phyloP scores from a whole-genome alignment of 192 early-diverging fungal species.

The Backusella liffmaniae region DNA sequence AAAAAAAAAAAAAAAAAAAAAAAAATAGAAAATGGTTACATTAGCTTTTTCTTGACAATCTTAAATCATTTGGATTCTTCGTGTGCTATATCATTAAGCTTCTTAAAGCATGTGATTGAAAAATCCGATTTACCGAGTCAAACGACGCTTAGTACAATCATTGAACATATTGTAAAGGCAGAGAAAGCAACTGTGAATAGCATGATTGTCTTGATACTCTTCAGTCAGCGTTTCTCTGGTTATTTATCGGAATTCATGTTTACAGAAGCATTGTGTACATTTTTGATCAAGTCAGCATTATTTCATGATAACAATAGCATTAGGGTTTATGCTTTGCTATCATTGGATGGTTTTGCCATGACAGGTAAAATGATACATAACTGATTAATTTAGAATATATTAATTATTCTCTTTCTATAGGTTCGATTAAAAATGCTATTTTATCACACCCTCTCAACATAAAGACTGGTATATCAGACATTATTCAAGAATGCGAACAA shows the following conservation, averaged over 20 bases:
- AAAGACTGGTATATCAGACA: background rate
- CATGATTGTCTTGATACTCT: constrained; percentile 12
- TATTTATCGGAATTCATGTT: constrained; percentile 44
- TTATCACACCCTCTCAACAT: constrained; percentile 20
- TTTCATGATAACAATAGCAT: constrained; percentile 25
- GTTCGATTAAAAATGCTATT: constrained; percentile 16
- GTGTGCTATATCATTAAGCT: constrained; percentile 40
- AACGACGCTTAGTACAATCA: constrained; percentile 38
- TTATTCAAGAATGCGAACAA: background rate
- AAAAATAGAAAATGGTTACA: constrained; percentile 12
- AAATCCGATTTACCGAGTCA: constrained; percentile 44
- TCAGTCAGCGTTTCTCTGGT: constrained; percentile 34
- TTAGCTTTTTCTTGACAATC: constrained; percentile 14
- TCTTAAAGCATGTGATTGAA: constrained; percentile 53
- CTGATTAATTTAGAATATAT: background rate
- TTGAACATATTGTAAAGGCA: constrained; percentile 33
- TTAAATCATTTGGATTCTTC: constrained; percentile 23
- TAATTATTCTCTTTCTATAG: background rate
- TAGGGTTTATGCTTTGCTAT: constrained; percentile 46
- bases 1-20: background rate
- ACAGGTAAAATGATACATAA: constrained; percentile 43
- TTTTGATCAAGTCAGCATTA: constrained; percentile 39
- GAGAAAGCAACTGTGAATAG: constrained; percentile 20
- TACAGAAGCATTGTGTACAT: constrained; percentile 39
- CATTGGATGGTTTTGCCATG: constrained; percentile 52